Percentiles rank a stretch among this genome's conserved stretches.
Evolutionary conservation across 345 rosid genomes (phyloP).

Genomic region (Odontarrhena argentea): DNA sequence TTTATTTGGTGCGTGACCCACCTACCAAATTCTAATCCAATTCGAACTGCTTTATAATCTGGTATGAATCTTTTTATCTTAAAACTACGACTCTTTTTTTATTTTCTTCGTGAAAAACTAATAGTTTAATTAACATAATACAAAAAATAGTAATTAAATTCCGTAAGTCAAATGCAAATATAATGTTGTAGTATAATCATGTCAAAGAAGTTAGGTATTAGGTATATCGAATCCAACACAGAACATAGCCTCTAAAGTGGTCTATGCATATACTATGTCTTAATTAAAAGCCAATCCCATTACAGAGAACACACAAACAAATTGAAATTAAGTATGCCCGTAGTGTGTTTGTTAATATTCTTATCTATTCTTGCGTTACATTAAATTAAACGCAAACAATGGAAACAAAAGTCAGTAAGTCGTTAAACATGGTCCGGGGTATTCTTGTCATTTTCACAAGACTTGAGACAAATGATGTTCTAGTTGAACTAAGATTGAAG

Average conservation of each 20-base stretch:
- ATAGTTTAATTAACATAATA: not conserved
- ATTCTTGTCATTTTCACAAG: not conserved
- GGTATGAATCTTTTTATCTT: constrained; percentile 6
- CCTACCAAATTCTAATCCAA: constrained; percentile 19
- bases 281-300: constrained; percentile 24
- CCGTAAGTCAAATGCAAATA: constrained; percentile 27
- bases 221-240: constrained; percentile 30
- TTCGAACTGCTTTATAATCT: not conserved
- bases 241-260: not conserved
- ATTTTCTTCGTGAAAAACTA: too few relatives aligned
- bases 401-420: constrained; percentile 29
- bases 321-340: not conserved
- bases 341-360: constrained; percentile 15
- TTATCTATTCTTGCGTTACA: constrained; percentile 18
- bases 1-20: constrained; percentile 39
- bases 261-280: not conserved
- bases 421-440: constrained; percentile 25
- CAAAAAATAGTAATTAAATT: not conserved
- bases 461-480: constrained; percentile 20
- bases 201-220: constrained; percentile 35
- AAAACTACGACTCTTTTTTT: too few relatives aligned
- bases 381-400: constrained; percentile 31
- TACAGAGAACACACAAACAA: constrained; percentile 1
- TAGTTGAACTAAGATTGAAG: constrained; percentile 23
- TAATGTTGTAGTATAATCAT: constrained; percentile 13